Percentiles rank a stretch among this genome's conserved stretches.
These are phyloP conservation scores for Gynochthodes officinalis DNA, from an alignment of 257 asterid genomes.

Conservation along the genomic window DNA sequence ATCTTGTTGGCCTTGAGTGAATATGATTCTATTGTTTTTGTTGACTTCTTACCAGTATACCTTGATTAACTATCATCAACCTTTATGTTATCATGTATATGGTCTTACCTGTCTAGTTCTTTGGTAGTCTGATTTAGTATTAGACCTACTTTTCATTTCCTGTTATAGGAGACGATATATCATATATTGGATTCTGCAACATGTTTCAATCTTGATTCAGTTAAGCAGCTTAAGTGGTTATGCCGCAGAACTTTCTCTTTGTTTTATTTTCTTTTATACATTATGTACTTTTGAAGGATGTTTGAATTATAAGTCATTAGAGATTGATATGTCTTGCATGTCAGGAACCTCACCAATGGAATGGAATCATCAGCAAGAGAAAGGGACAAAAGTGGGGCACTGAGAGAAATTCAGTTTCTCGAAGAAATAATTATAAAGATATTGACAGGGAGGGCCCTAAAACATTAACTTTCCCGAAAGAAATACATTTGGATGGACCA, in stretches of 20 bases:
- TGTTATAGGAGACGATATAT: neutral
- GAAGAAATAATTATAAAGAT: constrained; percentile 39
- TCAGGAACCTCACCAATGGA: constrained; percentile 72
- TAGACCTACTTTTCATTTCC: neutral
- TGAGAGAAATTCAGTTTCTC: constrained; percentile 44
- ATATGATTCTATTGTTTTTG: neutral
- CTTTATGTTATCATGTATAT: neutral
- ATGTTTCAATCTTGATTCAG: neutral
- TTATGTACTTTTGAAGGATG: constrained; percentile 1
- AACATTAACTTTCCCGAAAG: constrained; percentile 28
- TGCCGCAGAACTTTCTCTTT: neutral
- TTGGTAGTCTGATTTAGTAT: neutral
- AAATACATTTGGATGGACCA: constrained; percentile 27
- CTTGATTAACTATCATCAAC: neutral
- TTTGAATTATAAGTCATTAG: neutral
- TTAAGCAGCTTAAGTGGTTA: neutral
- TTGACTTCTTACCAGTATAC: neutral
- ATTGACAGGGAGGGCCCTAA: constrained; percentile 33
- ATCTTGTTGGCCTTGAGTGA: neutral
- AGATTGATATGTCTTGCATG: neutral
- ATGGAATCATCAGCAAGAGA: constrained; percentile 87
- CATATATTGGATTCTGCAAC: neutral
- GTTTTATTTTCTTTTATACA: neutral
- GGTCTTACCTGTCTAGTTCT: neutral
- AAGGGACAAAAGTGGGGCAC: constrained; percentile 94